Base-by-base conservation (phyloP, 2,329 filamentous ascomycete species). In the Ascochyta lentis region DNA sequence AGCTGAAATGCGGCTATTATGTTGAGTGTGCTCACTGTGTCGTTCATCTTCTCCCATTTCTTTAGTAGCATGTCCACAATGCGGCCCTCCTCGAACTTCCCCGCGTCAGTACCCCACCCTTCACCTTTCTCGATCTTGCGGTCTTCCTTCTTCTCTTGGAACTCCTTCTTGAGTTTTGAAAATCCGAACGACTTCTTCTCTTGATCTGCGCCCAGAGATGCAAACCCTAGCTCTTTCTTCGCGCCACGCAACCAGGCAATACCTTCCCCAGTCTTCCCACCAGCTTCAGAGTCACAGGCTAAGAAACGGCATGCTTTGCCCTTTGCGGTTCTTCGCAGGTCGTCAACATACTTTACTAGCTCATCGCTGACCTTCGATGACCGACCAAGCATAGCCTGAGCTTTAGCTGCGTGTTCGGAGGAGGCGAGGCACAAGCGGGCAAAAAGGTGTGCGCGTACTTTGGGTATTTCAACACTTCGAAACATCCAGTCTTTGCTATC, bases 401-500 rank as follows among this genome's bases (percentile, higher is more conserved):
- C 91, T 71, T 89, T 88, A 24, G 88, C 85, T 1, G 93, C 92
- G 75, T 98, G 93, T 64, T 97, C 93, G 0, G 90, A 88, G 0
- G 93, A 91, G 0, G 92, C 91, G 10, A 98, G 83, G 72, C 92
- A 98, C 7, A 98, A 80, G 1, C 94, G 84, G 1, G 92, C 92
- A 70, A 96, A 96, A 1, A 99, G 81, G 68, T 96, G 88, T 8
- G 92, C 92, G 42, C 94, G 87, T 16, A 96, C 92, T 71, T 94
- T 93, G 27, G 92, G 90, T 44, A 97, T 91, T 46, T 92, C 87
- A 0, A 94, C 92, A 0, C 92, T 85, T 67, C 90, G 91, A 75
- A 95, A 96, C 92, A 98, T 98, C 94, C 94, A 99, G 64, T 98
- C 94, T 58, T 85, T 92, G 74, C 93, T 92, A 64, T 89, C 87